Conservation (phyloP, 2,329 filamentous ascomycete genomes). For the Colletotrichum chlorophyti region DNA sequence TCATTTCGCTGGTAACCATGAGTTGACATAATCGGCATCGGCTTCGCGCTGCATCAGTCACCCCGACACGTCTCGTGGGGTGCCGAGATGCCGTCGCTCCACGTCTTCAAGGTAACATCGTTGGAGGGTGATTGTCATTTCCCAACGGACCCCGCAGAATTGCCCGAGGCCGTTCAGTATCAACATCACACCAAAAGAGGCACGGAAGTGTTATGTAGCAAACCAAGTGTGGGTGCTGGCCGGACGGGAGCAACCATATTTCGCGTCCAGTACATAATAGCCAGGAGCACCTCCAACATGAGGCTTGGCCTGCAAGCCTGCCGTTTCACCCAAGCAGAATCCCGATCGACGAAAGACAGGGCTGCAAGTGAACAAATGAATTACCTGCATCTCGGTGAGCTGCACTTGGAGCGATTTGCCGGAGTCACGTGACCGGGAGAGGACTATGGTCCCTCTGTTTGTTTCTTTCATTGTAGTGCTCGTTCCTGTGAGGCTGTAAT, state of each 20-base stretch:
- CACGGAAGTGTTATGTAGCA: neutral
- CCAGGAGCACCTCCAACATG: neutral
- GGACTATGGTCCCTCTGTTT: too few relatives aligned
- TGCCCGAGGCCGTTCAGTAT: neutral
- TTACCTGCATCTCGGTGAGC: neutral
- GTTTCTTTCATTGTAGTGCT: too few relatives aligned
- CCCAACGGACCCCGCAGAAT: neutral
- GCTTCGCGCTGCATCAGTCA: neutral
- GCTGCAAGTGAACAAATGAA: neutral
- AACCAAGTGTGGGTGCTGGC: neutral
- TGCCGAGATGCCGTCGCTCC: neutral
- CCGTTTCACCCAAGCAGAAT: neutral
- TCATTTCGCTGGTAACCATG: neutral
- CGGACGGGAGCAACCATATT: neutral
- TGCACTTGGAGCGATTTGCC: neutral
- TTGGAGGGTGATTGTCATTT: neutral
- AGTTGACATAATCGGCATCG: neutral
- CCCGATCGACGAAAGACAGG: neutral
- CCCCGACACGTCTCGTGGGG: neutral
- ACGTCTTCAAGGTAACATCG: conserved; percentile 2
- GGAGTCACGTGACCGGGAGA: neutral
- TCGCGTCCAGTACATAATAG: conserved; percentile 2
- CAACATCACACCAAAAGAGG: neutral
- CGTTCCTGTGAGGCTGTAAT: too few relatives aligned
- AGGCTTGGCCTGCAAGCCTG: neutral